Evolutionary conservation across 192 early-diverging fungal species (phyloP).

Genomic region (Coemansia reversa): DNA sequence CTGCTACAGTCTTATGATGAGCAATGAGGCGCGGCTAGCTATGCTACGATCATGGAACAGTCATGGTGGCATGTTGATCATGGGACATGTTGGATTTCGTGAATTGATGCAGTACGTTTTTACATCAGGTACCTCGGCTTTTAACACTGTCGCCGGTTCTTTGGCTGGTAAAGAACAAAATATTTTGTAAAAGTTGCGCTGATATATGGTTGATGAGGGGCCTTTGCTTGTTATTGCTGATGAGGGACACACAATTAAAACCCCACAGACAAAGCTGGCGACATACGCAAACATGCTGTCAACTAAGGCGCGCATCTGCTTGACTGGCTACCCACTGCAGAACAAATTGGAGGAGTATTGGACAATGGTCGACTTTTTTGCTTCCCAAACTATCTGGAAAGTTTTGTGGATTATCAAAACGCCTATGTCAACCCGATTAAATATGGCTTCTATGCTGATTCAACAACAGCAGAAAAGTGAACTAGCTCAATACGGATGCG

Average conservation of each 20-base stretch:
- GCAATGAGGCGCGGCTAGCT: conserved; percentile 14
- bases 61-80: conserved; percentile 67
- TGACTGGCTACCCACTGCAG: conserved; percentile 86
- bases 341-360: conserved; percentile 80
- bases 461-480: conserved; percentile 18
- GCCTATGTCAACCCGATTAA: conserved; percentile 64
- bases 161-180: neutral
- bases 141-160: neutral
- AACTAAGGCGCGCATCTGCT: conserved; percentile 63
- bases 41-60: conserved; percentile 58
- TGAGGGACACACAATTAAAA: conserved; percentile 82
- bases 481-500: conserved; percentile 45
- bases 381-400: conserved; percentile 62
- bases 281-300: conserved; percentile 34
- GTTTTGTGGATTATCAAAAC: conserved; percentile 55
- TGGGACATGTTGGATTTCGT: conserved; percentile 66
- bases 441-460: conserved; percentile 59
- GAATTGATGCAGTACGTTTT: conserved; percentile 28
- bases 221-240: conserved; percentile 75
- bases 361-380: conserved; percentile 79
- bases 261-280: conserved; percentile 28
- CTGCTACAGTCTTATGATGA: conserved; percentile 38
- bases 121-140: neutral
- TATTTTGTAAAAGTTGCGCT: conserved; percentile 6
- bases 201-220: conserved; percentile 60